phyloP scores from a whole-genome alignment of 2,329 filamentous ascomycete species.

The Trichoderma sp. region DNA sequence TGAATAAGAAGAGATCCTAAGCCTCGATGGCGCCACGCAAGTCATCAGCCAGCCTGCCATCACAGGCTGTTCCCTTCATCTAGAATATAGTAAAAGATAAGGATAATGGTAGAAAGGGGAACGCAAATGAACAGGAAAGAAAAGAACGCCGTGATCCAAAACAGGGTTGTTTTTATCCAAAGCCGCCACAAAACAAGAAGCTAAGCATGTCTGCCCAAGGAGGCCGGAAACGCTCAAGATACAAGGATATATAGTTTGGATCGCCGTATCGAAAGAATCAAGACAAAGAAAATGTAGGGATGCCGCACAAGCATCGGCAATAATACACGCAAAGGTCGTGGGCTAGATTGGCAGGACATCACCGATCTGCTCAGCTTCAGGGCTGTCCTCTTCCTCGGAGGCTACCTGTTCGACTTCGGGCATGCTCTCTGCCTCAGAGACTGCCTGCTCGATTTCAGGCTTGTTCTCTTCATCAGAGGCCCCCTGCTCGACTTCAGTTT shows the following conservation, averaged over 20 bases:
- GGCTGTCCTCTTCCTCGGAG: neutral
- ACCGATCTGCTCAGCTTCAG: neutral
- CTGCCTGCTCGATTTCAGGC: neutral
- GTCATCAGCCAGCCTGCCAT: slow-evolving; percentile 20
- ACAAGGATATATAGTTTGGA: slow-evolving; percentile 19
- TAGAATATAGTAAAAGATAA: neutral
- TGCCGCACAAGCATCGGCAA: neutral
- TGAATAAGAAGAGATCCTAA: slow-evolving; percentile 17
- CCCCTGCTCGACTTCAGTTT: neutral
- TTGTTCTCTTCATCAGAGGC: neutral
- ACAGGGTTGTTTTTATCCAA: slow-evolving; percentile 30
- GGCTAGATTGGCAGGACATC: neutral
- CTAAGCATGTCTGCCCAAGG: neutral
- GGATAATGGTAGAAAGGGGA: neutral
- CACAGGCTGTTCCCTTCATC: slow-evolving; percentile 16
- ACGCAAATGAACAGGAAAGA: slow-evolving; percentile 24
- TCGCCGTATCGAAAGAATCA: slow-evolving; percentile 17
- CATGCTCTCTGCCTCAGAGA: neutral
- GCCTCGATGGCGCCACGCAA: slow-evolving; percentile 19
- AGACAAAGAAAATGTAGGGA: slow-evolving; percentile 14
- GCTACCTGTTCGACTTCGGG: neutral
- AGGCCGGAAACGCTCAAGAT: slow-evolving; percentile 10
- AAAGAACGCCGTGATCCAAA: slow-evolving; percentile 31
- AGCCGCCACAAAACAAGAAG: slow-evolving; percentile 26
- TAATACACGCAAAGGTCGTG: neutral